Percentiles rank a stretch among this genome's conserved stretches.
Conservation (phyloP, 176 grass and related monocot genomes). For the Cenchrus fungigraminus region DNA sequence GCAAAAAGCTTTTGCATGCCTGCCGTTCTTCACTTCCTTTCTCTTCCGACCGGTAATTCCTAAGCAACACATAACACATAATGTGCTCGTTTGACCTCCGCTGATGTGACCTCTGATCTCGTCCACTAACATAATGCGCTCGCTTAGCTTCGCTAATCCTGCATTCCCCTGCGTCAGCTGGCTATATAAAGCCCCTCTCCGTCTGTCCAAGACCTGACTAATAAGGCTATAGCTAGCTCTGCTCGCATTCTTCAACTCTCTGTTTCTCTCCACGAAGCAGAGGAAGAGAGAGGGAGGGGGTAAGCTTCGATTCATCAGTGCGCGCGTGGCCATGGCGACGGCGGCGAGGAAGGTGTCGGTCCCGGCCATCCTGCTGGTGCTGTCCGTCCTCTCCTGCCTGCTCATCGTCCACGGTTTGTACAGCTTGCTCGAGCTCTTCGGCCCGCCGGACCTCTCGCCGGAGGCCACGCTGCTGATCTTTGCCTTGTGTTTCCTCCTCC, state of each 20-base stretch:
- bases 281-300: too few relatives aligned
- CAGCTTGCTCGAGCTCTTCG: slow-evolving; percentile 52
- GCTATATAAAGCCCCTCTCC: slow-evolving; percentile 39
- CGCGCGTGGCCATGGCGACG: background rate
- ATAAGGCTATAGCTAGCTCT: background rate
- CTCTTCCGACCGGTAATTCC: slow-evolving; percentile 1
- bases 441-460: slow-evolving; percentile 50
- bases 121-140: background rate
- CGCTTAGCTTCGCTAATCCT: background rate
- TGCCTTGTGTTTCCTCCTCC: slow-evolving; percentile 48
- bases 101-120: slow-evolving; percentile 37
- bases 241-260: background rate
- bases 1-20: slow-evolving; percentile 2
- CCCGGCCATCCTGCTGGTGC: slow-evolving; percentile 44
- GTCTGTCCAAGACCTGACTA: background rate
- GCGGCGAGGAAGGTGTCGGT: slow-evolving; percentile 47
- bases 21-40: background rate
- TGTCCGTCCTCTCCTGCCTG: slow-evolving; percentile 54
- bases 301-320: too few relatives aligned
- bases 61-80: slow-evolving; percentile 44
- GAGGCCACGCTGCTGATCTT: slow-evolving; percentile 51
- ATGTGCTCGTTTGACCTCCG: slow-evolving; percentile 53
- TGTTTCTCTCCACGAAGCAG: background rate
- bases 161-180: background rate
- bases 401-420: slow-evolving; percentile 53